Conservation (phyloP, 768 basidiomycete species). For the Amanita thiersii region DNA sequence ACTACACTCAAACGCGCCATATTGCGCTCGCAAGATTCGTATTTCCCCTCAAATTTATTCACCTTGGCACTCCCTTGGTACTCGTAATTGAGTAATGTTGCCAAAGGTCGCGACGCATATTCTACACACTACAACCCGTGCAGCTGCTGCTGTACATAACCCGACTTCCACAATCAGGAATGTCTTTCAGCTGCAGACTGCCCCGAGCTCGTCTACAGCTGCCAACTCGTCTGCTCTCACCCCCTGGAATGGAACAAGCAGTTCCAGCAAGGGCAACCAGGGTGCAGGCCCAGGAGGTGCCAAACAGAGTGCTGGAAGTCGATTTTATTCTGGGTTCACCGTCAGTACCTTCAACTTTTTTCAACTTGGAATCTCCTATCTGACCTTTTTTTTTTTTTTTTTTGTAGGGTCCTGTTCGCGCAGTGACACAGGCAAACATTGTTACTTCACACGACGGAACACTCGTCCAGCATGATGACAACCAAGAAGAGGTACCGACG, state of each 20-base stretch:
- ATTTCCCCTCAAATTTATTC: too few species aligned
- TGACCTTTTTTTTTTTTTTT: conserved; percentile 1
- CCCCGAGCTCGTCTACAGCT: conserved; percentile 33
- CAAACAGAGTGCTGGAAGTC: conserved; percentile 64
- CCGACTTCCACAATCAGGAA: conserved; percentile 67
- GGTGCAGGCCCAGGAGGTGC: conserved; percentile 65
- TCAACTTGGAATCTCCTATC: neutral
- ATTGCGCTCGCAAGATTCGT: too few species aligned
- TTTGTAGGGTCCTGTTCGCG: conserved; percentile 54
- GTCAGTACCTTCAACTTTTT: conserved; percentile 30
- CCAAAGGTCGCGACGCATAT: conserved; percentile 80
- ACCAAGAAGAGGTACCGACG: conserved; percentile 34
- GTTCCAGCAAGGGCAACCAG: conserved; percentile 41
- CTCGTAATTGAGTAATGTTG: conserved; percentile 51
- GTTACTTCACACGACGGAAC: conserved; percentile 46
- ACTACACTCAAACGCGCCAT: too few species aligned
- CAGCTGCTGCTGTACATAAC: conserved; percentile 68
- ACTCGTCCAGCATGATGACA: conserved; percentile 45
- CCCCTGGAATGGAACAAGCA: conserved; percentile 36
- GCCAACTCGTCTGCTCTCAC: conserved; percentile 25
- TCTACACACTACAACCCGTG: conserved; percentile 67
- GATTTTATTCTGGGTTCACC: conserved; percentile 61
- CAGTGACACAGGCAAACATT: conserved; percentile 65
- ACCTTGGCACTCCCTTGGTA: neutral
- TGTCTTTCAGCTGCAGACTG: conserved; percentile 63